Evolutionary conservation across 352 stramenopile genomes (phyloP).

Genomic region (Discostella stelligera): DNA sequence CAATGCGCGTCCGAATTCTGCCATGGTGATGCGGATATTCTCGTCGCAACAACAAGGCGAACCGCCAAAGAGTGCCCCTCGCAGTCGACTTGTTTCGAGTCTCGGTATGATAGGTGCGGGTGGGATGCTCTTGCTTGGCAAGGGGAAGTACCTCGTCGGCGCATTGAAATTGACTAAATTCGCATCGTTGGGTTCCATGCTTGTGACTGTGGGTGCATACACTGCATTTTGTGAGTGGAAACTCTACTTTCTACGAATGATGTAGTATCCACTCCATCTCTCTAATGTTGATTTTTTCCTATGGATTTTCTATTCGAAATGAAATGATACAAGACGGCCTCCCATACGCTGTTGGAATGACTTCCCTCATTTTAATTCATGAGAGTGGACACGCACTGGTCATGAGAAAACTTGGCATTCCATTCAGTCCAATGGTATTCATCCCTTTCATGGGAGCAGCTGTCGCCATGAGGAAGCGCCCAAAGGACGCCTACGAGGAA

Average conservation of each 20-base stretch:
- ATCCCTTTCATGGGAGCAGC: conserved; percentile 85
- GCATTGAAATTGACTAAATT: conserved; percentile 87
- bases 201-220: conserved; percentile 83
- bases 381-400: conserved; percentile 80
- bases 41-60: conserved; percentile 11
- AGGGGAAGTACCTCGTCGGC: conserved; percentile 83
- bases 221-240: conserved; percentile 73
- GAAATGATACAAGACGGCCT: conserved; percentile 41
- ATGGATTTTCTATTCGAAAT: neutral
- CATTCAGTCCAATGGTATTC: conserved; percentile 85
- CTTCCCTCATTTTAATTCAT: conserved; percentile 82
- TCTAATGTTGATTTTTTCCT: neutral
- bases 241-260: neutral
- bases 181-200: conserved; percentile 80
- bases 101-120: conserved; percentile 54
- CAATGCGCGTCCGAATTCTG: neutral
- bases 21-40: conserved; percentile 28
- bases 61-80: conserved; percentile 11
- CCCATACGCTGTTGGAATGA: conserved; percentile 84
- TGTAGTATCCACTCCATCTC: neutral
- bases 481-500: conserved; percentile 81
- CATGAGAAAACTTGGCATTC: conserved; percentile 78
- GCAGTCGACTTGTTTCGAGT: conserved; percentile 30
- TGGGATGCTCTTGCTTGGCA: conserved; percentile 67
- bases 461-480: conserved; percentile 78